Percentiles rank a stretch among this genome's conserved stretches.
Evolutionary conservation across 441 rosid genomes (phyloP).

Genomic region (Rhodomyrtus psidioides): DNA sequence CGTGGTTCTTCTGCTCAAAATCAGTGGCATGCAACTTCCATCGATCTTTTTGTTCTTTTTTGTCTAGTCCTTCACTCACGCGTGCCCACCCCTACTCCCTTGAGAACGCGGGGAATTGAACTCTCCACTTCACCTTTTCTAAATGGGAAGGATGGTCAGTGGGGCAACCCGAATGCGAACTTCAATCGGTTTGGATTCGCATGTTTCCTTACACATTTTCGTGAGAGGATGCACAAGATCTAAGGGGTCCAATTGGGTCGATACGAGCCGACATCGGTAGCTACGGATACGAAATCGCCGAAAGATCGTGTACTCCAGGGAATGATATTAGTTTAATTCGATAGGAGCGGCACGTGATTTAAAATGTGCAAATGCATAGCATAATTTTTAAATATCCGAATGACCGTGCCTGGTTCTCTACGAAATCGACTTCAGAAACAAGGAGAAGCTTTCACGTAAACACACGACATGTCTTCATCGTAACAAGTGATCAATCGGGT

Average conservation of each 20-base stretch:
- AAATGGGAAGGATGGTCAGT: too few relatives aligned
- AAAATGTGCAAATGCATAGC: rapidly evolving
- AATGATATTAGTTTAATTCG: not conserved
- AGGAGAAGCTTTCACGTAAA: not conserved
- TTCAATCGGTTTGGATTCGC: not conserved
- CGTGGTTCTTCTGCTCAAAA: too few relatives aligned
- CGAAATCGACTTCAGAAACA: not conserved
- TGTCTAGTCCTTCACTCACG: too few relatives aligned
- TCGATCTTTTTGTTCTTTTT: too few relatives aligned
- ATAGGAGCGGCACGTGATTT: not conserved
- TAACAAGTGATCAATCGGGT: not conserved
- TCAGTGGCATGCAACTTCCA: too few relatives aligned
- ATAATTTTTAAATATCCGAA: not conserved
- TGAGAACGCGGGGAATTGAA: too few relatives aligned
- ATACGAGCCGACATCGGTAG: too few relatives aligned
- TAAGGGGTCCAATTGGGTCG: not conserved
- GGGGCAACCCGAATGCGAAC: too few relatives aligned
- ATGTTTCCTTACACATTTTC: not conserved
- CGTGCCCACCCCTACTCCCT: too few relatives aligned
- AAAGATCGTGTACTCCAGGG: not conserved
- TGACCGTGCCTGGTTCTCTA: not conserved
- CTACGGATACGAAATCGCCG: not conserved
- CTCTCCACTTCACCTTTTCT: too few relatives aligned
- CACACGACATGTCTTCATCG: not conserved
- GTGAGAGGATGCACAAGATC: rapidly evolving